These are phyloP conservation scores for Penicillium sp. DNA, from an alignment of 2,329 filamentous ascomycete genomes.

Conservation along the genomic window DNA sequence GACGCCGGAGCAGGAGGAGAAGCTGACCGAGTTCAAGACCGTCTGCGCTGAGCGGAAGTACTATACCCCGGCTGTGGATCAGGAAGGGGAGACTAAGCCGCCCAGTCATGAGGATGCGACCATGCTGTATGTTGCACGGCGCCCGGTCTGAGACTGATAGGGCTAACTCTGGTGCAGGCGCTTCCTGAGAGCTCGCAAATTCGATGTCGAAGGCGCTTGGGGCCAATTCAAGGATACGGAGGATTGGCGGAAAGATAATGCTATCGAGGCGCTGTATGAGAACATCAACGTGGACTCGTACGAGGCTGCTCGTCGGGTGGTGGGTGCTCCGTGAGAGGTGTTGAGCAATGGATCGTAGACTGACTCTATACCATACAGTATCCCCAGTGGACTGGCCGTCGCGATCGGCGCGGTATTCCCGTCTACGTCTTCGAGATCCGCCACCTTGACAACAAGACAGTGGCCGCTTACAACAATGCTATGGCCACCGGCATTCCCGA, in stretches of 20 bases:
- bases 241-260: conserved; percentile 75
- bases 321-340: conserved; percentile 39
- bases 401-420: conserved; percentile 85
- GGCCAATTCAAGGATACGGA: conserved; percentile 84
- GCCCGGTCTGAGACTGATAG: background rate
- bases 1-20: conserved; percentile 61
- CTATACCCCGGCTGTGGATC: conserved; percentile 36
- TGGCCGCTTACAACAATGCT: conserved; percentile 65
- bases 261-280: conserved; percentile 73
- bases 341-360: background rate
- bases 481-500: conserved; percentile 46
- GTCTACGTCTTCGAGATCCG: conserved; percentile 87
- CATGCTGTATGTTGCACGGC: conserved; percentile 39
- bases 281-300: conserved; percentile 83
- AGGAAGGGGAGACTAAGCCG: conserved; percentile 28
- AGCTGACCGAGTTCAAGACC: conserved; percentile 67
- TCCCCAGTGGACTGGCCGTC: conserved; percentile 88
- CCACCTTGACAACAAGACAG: conserved; percentile 74
- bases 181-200: conserved; percentile 79
- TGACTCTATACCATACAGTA: conserved; percentile 55
- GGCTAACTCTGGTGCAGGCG: conserved; percentile 53
- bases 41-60: conserved; percentile 60
- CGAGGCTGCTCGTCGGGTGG: conserved; percentile 68
- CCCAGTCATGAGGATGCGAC: conserved; percentile 48
- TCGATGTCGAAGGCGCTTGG: conserved; percentile 70